Conservation (phyloP, 371 early-diverging fungal genomes). For the Batkoa obscura region DNA sequence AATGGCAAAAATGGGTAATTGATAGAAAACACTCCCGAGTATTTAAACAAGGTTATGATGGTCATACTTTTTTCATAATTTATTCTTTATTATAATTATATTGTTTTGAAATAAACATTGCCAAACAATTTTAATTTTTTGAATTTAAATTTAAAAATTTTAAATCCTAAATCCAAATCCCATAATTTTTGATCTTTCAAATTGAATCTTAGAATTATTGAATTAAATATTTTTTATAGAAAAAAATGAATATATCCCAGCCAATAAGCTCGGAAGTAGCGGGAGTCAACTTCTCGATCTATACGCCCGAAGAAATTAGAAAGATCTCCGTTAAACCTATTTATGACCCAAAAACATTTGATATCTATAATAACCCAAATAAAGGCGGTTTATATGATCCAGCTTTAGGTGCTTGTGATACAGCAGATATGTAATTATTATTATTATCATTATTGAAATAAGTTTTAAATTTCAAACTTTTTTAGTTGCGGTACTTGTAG, state of each 20-base stretch:
- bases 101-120: too few relatives aligned
- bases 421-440: slow-evolving; percentile 40
- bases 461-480: slow-evolving; percentile 1
- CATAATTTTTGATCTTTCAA: too few relatives aligned
- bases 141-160: too few relatives aligned
- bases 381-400: slow-evolving; percentile 91
- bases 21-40: too few relatives aligned
- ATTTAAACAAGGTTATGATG: too few relatives aligned
- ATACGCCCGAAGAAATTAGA: slow-evolving; percentile 78
- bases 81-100: too few relatives aligned
- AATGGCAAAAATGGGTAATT: too few relatives aligned
- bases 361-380: slow-evolving; percentile 81
- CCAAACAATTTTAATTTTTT: too few relatives aligned
- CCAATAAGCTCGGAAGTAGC: slow-evolving; percentile 43
- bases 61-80: too few relatives aligned
- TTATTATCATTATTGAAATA: neutral
- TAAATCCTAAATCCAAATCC: too few relatives aligned
- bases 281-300: slow-evolving; percentile 75
- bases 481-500: slow-evolving; percentile 77
- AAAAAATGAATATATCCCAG: slow-evolving; percentile 39
- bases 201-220: too few relatives aligned
- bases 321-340: slow-evolving; percentile 89
- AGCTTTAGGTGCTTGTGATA: slow-evolving; percentile 83
- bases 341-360: slow-evolving; percentile 75
- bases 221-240: too few relatives aligned